Evolutionary conservation across 2,329 filamentous ascomycete species (phyloP).

Genomic region (Penicillium sp.): DNA sequence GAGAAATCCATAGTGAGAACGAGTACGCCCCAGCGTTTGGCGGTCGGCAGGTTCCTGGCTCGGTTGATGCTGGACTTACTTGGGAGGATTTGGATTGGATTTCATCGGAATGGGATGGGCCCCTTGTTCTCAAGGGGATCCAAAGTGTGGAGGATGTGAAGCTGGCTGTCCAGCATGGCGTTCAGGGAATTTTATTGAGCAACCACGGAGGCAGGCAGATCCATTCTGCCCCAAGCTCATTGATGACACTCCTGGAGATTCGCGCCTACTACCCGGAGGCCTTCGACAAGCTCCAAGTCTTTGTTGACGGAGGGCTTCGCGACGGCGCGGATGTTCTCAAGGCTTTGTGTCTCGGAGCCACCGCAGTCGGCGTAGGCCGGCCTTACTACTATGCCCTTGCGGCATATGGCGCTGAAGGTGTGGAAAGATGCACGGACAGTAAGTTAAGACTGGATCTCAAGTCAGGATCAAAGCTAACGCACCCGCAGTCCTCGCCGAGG

Average conservation of each 20-base stretch:
- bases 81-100: slow-evolving; percentile 10
- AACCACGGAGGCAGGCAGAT: slow-evolving; percentile 57
- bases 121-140: slow-evolving; percentile 19
- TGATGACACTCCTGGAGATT: slow-evolving; percentile 52
- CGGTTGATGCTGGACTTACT: slow-evolving; percentile 15
- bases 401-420: slow-evolving; percentile 22
- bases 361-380: slow-evolving; percentile 51
- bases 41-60: slow-evolving; percentile 17
- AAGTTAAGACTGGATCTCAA: neutral
- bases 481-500: slow-evolving; percentile 13
- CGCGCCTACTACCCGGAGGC: slow-evolving; percentile 50
- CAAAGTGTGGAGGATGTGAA: slow-evolving; percentile 20
- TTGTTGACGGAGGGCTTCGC: slow-evolving; percentile 53
- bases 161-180: slow-evolving; percentile 16
- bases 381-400: slow-evolving; percentile 24
- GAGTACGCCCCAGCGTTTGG: slow-evolving; percentile 17
- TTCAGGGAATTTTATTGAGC: slow-evolving; percentile 51
- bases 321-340: slow-evolving; percentile 56
- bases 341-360: slow-evolving; percentile 52
- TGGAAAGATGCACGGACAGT: slow-evolving; percentile 20
- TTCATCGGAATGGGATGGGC: slow-evolving; percentile 3
- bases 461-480: neutral
- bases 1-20: slow-evolving; percentile 11
- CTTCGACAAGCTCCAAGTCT: slow-evolving; percentile 50
- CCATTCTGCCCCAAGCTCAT: slow-evolving; percentile 48